These are phyloP conservation scores for Protomyces gravidus DNA, from an alignment of 1,139 yeast species.

Conservation along the genomic window DNA sequence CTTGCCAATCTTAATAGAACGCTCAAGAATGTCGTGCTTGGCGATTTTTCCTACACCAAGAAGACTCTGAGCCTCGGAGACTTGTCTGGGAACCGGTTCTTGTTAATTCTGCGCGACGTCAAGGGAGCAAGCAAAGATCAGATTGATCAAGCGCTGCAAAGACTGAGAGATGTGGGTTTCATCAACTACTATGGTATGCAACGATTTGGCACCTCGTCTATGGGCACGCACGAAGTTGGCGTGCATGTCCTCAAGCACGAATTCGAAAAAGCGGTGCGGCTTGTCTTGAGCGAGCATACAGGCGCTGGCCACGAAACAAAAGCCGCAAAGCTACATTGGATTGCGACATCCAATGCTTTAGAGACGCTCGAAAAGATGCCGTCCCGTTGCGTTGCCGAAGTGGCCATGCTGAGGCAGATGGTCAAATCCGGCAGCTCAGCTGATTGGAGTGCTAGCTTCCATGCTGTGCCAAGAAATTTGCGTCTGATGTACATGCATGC, in stretches of 20 bases:
- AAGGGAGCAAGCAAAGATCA: conserved; percentile 39
- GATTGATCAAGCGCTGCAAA: conserved; percentile 52
- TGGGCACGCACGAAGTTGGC: conserved; percentile 86
- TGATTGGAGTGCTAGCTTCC: conserved; percentile 69
- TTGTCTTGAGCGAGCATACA: conserved; percentile 79
- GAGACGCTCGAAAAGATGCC: conserved; percentile 75
- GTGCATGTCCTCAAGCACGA: conserved; percentile 62
- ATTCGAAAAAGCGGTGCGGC: conserved; percentile 74
- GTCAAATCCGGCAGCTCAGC: conserved; percentile 43
- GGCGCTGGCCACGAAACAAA: conserved; percentile 42
- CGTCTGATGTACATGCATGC: conserved; percentile 96
- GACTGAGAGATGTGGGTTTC: conserved; percentile 66
- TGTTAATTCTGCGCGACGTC: conserved; percentile 61
- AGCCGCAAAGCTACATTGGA: conserved; percentile 57
- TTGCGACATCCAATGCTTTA: conserved; percentile 61
- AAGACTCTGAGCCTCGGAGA: conserved; percentile 70
- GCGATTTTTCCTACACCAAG: conserved; percentile 50
- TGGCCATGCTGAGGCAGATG: conserved; percentile 60
- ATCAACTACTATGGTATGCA: conserved; percentile 96
- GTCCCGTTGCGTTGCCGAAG: conserved; percentile 78
- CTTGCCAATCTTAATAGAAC: conserved; percentile 64
- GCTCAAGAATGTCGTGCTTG: conserved; percentile 61
- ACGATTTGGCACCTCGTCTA: conserved; percentile 90
- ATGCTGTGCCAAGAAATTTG: conserved; percentile 73
- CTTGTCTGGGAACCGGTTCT: conserved; percentile 78